Percentiles rank a stretch among this genome's conserved stretches.
Evolutionary conservation across 2,329 filamentous ascomycete species (phyloP).

Genomic region (Phialemonium atrogriseum): DNA sequence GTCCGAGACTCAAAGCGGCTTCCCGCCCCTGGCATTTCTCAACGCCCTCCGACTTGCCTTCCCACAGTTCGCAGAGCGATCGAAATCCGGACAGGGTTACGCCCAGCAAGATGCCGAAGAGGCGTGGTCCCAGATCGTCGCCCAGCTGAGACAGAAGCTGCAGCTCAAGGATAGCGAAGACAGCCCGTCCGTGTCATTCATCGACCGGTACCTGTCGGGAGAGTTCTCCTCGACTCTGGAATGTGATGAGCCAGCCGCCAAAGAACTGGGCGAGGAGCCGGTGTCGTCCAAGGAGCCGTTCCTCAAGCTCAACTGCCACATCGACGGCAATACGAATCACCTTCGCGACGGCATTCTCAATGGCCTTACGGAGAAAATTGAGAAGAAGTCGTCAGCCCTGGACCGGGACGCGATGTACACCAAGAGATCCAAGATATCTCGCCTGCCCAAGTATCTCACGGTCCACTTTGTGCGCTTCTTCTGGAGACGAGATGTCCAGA

Average conservation of each 20-base stretch:
- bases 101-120: constrained; percentile 99
- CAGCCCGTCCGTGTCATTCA: constrained; percentile 56
- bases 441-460: constrained; percentile 88
- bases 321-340: constrained; percentile 79
- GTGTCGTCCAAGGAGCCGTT: constrained; percentile 65
- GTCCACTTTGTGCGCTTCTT: constrained; percentile 98
- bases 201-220: constrained; percentile 87
- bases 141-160: constrained; percentile 72
- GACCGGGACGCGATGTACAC: constrained; percentile 78
- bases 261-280: constrained; percentile 64
- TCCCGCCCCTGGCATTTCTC: constrained; percentile 75
- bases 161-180: constrained; percentile 49
- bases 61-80: constrained; percentile 87
- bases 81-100: constrained; percentile 73
- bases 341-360: constrained; percentile 79
- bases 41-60: constrained; percentile 69
- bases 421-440: constrained; percentile 81
- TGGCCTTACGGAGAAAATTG: constrained; percentile 77
- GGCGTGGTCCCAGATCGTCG: constrained; percentile 92
- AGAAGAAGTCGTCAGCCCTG: constrained; percentile 76
- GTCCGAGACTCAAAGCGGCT: constrained; percentile 80
- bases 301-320: constrained; percentile 93
- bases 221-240: constrained; percentile 69
- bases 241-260: constrained; percentile 75
- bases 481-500: constrained; percentile 91